Evolutionary conservation across 108 stramenopile species (phyloP).

Genomic region (Schizochytrium sp.): DNA sequence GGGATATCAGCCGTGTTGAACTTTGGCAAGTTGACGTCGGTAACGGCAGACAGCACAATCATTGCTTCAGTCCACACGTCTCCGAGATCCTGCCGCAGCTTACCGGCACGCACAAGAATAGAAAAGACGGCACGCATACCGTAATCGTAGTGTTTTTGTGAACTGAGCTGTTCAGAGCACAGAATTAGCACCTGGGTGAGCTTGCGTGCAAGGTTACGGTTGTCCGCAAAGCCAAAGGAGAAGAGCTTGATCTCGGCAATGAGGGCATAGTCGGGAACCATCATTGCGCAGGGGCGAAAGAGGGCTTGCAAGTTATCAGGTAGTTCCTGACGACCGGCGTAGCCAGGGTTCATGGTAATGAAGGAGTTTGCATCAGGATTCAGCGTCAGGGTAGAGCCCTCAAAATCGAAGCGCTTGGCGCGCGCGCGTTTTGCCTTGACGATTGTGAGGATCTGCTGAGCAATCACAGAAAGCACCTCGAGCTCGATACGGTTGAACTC

Average conservation of each 20-base stretch:
- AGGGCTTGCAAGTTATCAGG: conserved; percentile 61
- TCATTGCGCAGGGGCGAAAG: conserved; percentile 62
- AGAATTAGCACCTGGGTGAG: conserved; percentile 55
- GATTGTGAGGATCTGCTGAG: conserved; percentile 61
- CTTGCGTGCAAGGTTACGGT: conserved; percentile 51
- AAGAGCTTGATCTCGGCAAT: conserved; percentile 67
- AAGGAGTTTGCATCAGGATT: conserved; percentile 59
- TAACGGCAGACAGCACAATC: conserved; percentile 54
- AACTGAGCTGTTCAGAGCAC: conserved; percentile 57
- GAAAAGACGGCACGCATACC: conserved; percentile 65
- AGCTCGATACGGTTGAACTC: conserved; percentile 66
- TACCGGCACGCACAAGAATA: conserved; percentile 59
- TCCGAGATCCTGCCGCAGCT: conserved; percentile 52
- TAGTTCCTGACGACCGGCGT: conserved; percentile 53
- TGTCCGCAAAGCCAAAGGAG: conserved; percentile 51
- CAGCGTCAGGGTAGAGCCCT: conserved; percentile 55
- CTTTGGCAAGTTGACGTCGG: conserved; percentile 61
- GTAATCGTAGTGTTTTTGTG: conserved; percentile 68
- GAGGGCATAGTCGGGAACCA: conserved; percentile 62
- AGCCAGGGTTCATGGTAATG: conserved; percentile 68
- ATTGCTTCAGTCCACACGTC: conserved; percentile 55
- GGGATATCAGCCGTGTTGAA: conserved; percentile 59
- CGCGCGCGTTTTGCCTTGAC: conserved; percentile 52
- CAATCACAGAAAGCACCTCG: conserved; percentile 59
- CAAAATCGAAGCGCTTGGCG: conserved; percentile 53